Conservation (phyloP, 768 basidiomycete genomes). For the Leccinum olivaceopallidum region DNA sequence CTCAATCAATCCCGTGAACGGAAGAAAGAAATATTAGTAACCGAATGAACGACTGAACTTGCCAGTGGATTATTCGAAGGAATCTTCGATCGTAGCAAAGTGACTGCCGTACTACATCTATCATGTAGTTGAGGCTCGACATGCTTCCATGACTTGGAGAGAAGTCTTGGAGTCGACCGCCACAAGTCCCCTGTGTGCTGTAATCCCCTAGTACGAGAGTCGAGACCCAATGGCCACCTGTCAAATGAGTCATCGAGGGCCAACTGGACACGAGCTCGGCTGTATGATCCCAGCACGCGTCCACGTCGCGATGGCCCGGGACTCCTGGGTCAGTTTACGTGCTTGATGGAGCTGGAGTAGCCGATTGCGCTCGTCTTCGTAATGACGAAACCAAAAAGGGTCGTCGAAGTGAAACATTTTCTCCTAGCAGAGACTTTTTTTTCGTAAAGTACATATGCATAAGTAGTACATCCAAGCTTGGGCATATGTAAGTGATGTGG, state of each 20-base stretch:
- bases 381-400: background rate
- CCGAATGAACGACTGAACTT: no score
- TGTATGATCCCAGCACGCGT: no score
- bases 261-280: background rate
- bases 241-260: background rate
- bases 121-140: background rate
- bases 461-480: background rate
- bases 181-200: no score
- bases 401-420: background rate
- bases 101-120: background rate
- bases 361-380: background rate
- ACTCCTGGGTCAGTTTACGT: background rate
- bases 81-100: background rate
- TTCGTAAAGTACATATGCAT: conserved; percentile 18
- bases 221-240: no score
- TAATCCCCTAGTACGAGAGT: no score
- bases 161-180: background rate
- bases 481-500: background rate
- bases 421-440: background rate
- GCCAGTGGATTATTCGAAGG: no score
- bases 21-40: no score
- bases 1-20: no score
- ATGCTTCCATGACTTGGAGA: background rate
- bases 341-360: background rate
- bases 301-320: no score